Percentiles rank a stretch among this genome's conserved stretches.
These are phyloP conservation scores for Russula sp. DNA, from an alignment of 768 basidiomycete species.

Conservation along the genomic window DNA sequence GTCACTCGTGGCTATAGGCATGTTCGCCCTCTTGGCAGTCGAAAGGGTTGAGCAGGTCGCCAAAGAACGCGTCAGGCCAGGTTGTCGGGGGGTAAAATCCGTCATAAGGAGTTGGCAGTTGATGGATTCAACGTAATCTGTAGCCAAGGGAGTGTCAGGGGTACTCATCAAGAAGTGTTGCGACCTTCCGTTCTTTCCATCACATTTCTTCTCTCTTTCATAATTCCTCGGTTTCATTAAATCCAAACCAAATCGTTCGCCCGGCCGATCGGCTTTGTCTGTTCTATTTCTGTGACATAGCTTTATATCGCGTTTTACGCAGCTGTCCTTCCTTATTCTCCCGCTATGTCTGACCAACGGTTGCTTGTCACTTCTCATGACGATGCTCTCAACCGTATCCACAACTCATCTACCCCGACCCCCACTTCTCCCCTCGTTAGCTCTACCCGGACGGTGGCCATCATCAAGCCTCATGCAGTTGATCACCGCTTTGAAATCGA, in stretches of 20 bases:
- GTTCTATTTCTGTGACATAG: conserved; percentile 12
- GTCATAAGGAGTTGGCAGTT: no score
- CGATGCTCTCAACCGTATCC: not conserved
- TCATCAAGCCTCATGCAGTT: conserved; percentile 77
- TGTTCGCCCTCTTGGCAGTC: no score
- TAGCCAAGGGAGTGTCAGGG: conserved; percentile 9
- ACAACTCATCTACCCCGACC: conserved; percentile 2
- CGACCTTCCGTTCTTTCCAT: no score
- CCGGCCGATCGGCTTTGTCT: conserved; percentile 6
- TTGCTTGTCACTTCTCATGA: not conserved
- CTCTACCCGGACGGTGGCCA: conserved; percentile 63
- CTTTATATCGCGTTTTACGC: conserved; percentile 14
- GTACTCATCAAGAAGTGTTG: not conserved
- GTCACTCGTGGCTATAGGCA: no score
- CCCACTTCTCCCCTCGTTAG: conserved; percentile 5
- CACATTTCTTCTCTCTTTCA: not conserved
- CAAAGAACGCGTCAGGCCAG: no score
- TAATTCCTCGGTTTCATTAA: conserved; percentile 6
- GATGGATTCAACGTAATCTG: no score
- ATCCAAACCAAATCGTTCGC: conserved; percentile 1
- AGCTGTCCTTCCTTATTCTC: conserved; percentile 4
- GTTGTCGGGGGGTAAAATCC: no score
- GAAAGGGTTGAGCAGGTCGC: no score
- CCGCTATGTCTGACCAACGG: conserved; percentile 6
- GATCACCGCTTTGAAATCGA: conserved; percentile 73